Conservation (phyloP, 1,139 yeast species). For the Trichomonascaceae sp. region DNA sequence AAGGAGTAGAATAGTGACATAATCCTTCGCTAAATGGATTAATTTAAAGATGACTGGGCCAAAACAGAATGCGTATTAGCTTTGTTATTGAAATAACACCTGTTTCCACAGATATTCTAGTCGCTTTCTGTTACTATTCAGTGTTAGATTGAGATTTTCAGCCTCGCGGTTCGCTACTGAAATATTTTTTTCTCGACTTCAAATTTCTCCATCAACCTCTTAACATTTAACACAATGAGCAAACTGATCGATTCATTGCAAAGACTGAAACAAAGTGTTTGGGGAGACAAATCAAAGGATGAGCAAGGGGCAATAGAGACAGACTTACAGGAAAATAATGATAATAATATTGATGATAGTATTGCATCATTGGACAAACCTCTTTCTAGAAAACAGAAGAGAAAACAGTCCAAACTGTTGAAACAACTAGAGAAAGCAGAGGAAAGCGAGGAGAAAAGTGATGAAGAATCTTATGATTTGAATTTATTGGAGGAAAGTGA, state of each 20-base stretch:
- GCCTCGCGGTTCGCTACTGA: background rate
- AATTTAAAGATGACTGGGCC: too few relatives aligned
- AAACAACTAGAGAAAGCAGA: conserved; percentile 27
- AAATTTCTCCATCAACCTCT: background rate
- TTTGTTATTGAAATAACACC: too few relatives aligned
- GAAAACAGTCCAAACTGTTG: conserved; percentile 15
- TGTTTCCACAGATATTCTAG: too few relatives aligned
- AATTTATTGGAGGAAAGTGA: conserved; percentile 22
- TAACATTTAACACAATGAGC: background rate
- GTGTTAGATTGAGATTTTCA: background rate
- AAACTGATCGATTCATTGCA: conserved; percentile 5
- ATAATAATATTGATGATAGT: background rate
- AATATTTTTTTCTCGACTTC: background rate
- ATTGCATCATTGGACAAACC: background rate
- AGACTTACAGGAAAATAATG: background rate
- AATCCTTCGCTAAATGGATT: too few relatives aligned
- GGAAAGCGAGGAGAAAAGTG: conserved; percentile 19
- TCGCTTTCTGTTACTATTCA: too few relatives aligned
- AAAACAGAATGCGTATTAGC: too few relatives aligned
- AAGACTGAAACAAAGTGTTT: conserved; percentile 6
- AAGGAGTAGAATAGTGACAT: too few relatives aligned
- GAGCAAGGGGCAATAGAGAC: background rate
- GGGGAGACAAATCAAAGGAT: conserved; percentile 6
- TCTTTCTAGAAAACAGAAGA: conserved; percentile 9
- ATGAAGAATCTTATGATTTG: conserved; percentile 24